phyloP scores from a whole-genome alignment of 2,329 filamentous ascomycete genomes.

The Echinosphaeria canescens region DNA sequence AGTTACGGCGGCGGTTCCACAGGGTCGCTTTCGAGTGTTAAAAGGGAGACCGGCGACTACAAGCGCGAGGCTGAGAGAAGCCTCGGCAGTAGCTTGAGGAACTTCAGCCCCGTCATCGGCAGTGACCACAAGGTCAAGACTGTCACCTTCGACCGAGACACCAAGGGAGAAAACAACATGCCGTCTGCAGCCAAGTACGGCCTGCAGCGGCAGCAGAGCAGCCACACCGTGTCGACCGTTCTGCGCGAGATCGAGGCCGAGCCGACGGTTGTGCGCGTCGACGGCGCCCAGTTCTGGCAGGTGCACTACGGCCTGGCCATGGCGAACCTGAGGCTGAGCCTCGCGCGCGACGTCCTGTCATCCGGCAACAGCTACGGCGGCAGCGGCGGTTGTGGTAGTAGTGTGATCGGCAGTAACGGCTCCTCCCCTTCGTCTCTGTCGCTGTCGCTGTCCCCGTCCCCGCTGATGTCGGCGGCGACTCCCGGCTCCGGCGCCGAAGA shows the following conservation, averaged over 20 bases:
- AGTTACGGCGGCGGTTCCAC: conserved; percentile 35
- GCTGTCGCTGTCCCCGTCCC: too few relatives aligned
- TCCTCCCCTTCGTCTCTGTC: too few relatives aligned
- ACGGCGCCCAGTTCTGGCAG: conserved; percentile 95
- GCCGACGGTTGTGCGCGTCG: conserved; percentile 50
- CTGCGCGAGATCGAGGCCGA: conserved; percentile 71
- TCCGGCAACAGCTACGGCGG: too few relatives aligned
- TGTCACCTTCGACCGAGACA: too few relatives aligned
- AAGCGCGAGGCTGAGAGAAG: conserved; percentile 7
- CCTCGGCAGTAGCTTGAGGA: conserved; percentile 1
- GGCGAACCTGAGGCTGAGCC: conserved; percentile 72
- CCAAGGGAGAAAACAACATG: conserved; percentile 11
- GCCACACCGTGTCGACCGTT: conserved; percentile 37
- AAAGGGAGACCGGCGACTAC: not conserved
- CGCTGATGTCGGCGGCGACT: too few relatives aligned
- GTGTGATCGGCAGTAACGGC: too few relatives aligned
- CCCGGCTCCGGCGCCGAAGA: conserved; percentile 53
- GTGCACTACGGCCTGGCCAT: conserved; percentile 94
- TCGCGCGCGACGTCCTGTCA: too few relatives aligned
- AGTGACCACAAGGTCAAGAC: too few relatives aligned
- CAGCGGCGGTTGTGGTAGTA: too few relatives aligned
- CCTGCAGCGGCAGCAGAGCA: too few relatives aligned
- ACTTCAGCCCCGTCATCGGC: not conserved
- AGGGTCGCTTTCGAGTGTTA: not conserved
- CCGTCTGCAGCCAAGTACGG: too few relatives aligned